Evolutionary conservation across 1,284 basidiomycete species (phyloP).

Genomic region (Ceratobasidium sp.): DNA sequence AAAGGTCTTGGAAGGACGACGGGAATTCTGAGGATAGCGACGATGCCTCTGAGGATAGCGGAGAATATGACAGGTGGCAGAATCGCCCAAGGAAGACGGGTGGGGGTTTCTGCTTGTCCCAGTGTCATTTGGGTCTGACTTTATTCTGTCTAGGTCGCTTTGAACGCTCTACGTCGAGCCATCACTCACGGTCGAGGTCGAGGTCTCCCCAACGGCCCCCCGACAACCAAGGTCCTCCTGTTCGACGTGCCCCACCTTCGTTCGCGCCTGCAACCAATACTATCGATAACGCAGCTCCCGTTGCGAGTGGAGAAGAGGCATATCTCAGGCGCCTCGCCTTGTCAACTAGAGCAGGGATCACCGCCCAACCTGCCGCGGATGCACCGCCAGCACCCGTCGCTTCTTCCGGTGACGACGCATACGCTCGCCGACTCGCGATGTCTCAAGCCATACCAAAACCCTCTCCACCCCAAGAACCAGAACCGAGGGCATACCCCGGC

Average conservation of each 20-base stretch:
- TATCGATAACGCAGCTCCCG: slow-evolving; percentile 49
- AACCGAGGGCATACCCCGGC: slow-evolving; percentile 30
- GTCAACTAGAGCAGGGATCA: slow-evolving; percentile 54
- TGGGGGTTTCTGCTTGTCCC: slow-evolving; percentile 52
- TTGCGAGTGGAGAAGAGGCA: slow-evolving; percentile 71
- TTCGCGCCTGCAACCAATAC: slow-evolving; percentile 42
- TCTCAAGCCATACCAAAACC: slow-evolving; percentile 42
- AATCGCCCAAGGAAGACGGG: slow-evolving; percentile 73
- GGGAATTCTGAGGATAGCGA: slow-evolving; percentile 73
- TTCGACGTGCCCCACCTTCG: slow-evolving; percentile 48
- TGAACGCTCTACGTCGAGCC: slow-evolving; percentile 61
- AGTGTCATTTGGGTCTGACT: slow-evolving; percentile 48
- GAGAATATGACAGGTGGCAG: slow-evolving; percentile 60
- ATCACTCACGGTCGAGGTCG: slow-evolving; percentile 42
- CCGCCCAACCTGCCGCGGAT: slow-evolving; percentile 59
- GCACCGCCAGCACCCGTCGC: slow-evolving; percentile 26
- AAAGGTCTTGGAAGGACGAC: slow-evolving; percentile 67
- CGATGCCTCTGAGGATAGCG: slow-evolving; percentile 59
- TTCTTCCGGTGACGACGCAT: slow-evolving; percentile 44
- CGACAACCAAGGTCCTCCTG: slow-evolving; percentile 39
- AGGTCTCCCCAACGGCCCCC: slow-evolving; percentile 22
- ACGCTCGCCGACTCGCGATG: slow-evolving; percentile 44
- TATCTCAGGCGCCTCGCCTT: slow-evolving; percentile 71
- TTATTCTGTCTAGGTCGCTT: slow-evolving; percentile 53
- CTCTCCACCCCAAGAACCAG: slow-evolving; percentile 6